These are phyloP conservation scores for Cladorrhinum sp. DNA, from an alignment of 2,329 filamentous ascomycete genomes.

Conservation along the genomic window DNA sequence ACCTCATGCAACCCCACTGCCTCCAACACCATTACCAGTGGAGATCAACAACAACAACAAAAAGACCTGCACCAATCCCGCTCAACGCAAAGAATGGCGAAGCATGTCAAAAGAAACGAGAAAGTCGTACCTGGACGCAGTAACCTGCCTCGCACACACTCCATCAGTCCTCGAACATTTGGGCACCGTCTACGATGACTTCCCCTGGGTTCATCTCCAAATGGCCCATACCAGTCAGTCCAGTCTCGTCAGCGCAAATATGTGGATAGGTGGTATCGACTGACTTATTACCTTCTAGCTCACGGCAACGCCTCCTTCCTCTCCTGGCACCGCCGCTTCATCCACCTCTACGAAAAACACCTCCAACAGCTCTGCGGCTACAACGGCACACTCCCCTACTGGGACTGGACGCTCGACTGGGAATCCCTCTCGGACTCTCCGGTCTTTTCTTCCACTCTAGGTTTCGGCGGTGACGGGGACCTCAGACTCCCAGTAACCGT, in stretches of 20 bases:
- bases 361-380: too few relatives aligned
- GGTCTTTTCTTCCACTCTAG: not conserved
- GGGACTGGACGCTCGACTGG: not conserved
- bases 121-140: not conserved
- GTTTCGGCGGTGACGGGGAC: not conserved
- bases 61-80: not conserved
- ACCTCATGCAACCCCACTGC: too few relatives aligned
- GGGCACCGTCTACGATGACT: not conserved
- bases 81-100: not conserved
- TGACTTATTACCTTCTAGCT: too few relatives aligned
- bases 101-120: not conserved
- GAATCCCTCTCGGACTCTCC: not conserved
- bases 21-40: too few relatives aligned
- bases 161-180: not conserved
- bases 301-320: not conserved
- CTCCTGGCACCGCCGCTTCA: not conserved
- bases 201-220: not conserved
- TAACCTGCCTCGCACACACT: not conserved
- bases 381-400: not conserved
- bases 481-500: not conserved
- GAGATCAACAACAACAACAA: not conserved
- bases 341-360: not conserved
- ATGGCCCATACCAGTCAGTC: not conserved
- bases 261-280: too few relatives aligned
- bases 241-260: too few relatives aligned